A percentile compares a stretch with the other conserved stretches of the same genome.
phyloP scores from a whole-genome alignment of 1,284 basidiomycete genomes.

The Rhodotorula sp. region DNA sequence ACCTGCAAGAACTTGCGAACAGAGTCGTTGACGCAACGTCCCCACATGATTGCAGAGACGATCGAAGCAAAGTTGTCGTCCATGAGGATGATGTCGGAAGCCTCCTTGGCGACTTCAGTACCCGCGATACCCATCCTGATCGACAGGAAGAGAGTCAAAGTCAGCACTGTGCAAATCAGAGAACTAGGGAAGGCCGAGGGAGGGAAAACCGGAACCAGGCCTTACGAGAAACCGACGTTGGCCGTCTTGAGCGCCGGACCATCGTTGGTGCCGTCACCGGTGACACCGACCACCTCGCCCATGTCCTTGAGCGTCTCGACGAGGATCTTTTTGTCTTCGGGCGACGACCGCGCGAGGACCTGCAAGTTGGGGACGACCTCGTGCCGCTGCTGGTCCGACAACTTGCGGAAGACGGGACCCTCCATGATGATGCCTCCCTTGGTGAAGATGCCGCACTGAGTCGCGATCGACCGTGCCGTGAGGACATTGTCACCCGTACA shows the following conservation, averaged over 20 bases:
- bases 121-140: conserved; percentile 89
- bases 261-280: conserved; percentile 97
- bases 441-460: conserved; percentile 91
- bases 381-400: conserved; percentile 54
- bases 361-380: conserved; percentile 58
- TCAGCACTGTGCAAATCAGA: not conserved
- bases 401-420: conserved; percentile 67
- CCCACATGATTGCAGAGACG: conserved; percentile 98
- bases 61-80: conserved; percentile 92
- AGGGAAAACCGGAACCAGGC: not conserved
- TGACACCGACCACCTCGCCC: conserved; percentile 93
- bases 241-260: conserved; percentile 94
- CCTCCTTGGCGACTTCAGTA: conserved; percentile 98
- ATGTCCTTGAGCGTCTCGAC: conserved; percentile 82
- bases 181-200: not conserved
- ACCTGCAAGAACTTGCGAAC: conserved; percentile 92
- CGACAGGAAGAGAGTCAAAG: conserved; percentile 5
- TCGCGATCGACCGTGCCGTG: conserved; percentile 78
- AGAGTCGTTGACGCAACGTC: conserved; percentile 94
- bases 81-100: conserved; percentile 98
- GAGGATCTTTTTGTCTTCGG: conserved; percentile 92
- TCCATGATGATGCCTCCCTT: conserved; percentile 95
- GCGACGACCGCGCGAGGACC: conserved; percentile 85
- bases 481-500: conserved; percentile 95
- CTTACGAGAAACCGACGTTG: conserved; percentile 77